Base-by-base conservation (phyloP, 768 basidiomycete species). In the Mrakia frigida region DNA sequence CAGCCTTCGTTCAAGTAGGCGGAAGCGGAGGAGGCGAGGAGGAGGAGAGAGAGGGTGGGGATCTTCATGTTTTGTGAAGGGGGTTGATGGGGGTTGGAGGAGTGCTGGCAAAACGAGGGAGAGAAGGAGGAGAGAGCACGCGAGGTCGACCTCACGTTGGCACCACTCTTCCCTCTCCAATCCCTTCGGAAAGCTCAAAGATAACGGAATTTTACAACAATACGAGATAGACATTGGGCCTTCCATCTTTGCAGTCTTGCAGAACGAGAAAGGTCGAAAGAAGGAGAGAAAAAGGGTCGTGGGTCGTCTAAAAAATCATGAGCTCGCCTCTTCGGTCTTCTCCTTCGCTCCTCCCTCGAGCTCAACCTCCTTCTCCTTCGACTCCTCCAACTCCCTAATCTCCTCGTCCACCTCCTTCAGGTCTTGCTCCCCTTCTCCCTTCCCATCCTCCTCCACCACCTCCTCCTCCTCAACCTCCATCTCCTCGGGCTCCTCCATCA, bases 401-500 rank as follows among this genome's bases (percentile, higher is more conserved):
- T 72, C 69, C 63, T 52, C 61, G 52, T 76, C 75, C 2, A 72
- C 43, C n/a, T 76, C 41, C 31, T n/a, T 46, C 59, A 35, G 14
- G 5, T 39, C 63, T 46, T 71, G 41, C 39, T 61, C 74, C 3
- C 9, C 25, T 6, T 13, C 53, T 13, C 16, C 31, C 4, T 18
- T n/a, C 33, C 9, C 33, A 10, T 14, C 56, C 21, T 28, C 21
- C 23, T 14, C 41, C n/a, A 65, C 28, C 9, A 7, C 31, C 9
- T 33, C 73, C 25, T 63, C 21, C 23, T 72, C 60, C 9, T 35
- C 25, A 31, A 6, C 16, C 18, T 46, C 75, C 18, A 46, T 14
- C 63, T 68, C 76, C 25, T 73, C 70, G 5, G 76, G 71, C 43
- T 77, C 76, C 39, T 77, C 76, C 25, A 59, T 39, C 21, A 77